These are phyloP conservation scores for Pluteus cervinus DNA, from an alignment of 768 basidiomycete species.

Conservation along the genomic window DNA sequence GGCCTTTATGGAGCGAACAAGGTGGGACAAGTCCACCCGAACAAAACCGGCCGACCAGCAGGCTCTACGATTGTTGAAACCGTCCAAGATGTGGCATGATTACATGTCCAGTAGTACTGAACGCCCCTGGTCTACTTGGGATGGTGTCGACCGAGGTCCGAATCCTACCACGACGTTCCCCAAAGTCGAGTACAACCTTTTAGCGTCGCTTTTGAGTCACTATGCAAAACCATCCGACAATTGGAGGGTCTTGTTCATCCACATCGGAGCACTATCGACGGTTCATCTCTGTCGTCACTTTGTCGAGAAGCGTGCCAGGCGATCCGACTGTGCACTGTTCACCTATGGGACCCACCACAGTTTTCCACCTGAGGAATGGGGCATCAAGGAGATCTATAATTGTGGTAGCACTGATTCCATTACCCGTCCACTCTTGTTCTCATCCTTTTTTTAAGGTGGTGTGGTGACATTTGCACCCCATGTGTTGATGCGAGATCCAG, in stretches of 20 bases:
- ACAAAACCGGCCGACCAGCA: slow-evolving; percentile 25
- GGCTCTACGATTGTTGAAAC: slow-evolving; percentile 37
- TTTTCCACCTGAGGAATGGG: slow-evolving; percentile 48
- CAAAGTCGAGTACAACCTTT: slow-evolving; percentile 35
- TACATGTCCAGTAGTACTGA: slow-evolving; percentile 30
- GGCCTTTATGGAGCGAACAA: slow-evolving; percentile 6
- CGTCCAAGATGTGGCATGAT: slow-evolving; percentile 43
- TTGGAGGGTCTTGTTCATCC: slow-evolving; percentile 62
- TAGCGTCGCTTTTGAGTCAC: slow-evolving; percentile 23
- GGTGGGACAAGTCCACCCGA: slow-evolving; percentile 18
- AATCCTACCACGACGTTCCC: slow-evolving; percentile 17
- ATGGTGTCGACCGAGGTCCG: slow-evolving; percentile 25
- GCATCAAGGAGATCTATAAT: slow-evolving; percentile 62
- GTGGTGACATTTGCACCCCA: slow-evolving; percentile 64
- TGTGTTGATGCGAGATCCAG: slow-evolving; percentile 49
- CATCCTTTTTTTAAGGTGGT: slow-evolving; percentile 43
- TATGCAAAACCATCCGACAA: no score
- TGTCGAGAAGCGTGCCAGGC: slow-evolving; percentile 37
- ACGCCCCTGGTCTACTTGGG: slow-evolving; percentile 42
- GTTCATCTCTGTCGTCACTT: slow-evolving; percentile 46
- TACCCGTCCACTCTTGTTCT: neutral
- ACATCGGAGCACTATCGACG: slow-evolving; percentile 47
- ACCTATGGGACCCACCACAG: slow-evolving; percentile 61
- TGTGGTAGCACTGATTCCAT: slow-evolving; percentile 38
- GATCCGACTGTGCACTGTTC: slow-evolving; percentile 50